Base-by-base conservation (phyloP, 2,329 filamentous ascomycete species). In the Apiospora phragmitis region DNA sequence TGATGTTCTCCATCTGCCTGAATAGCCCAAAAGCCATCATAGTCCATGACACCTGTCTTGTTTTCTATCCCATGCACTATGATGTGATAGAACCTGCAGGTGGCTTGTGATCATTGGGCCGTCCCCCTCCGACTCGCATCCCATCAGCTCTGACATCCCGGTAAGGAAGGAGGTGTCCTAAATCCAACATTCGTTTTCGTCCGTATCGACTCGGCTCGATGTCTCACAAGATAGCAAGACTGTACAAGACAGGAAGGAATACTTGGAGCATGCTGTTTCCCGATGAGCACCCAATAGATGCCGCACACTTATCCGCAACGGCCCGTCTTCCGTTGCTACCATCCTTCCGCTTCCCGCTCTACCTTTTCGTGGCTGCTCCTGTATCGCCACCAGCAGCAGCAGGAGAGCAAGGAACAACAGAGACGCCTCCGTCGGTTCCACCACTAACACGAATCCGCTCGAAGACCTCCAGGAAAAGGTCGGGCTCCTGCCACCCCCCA, bases 401-500 rank as follows among this genome's bases (percentile, higher is more conserved):
- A 38, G 9, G 29, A 24, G 55, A 35, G 18, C 18, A 62, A n/a
- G 32, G 18, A 38, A 29, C 12, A 9, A 18, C 2, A n/a, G 4
- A 32, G 5, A 62, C 32, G 18, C 55, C 72, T 45, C 51, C 14
- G 21, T 55, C 65, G 66, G 32, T 67, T 47, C 43, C 71, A 51
- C 42, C 73, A 49, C 41, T 73, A 3, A 49, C 71, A 49, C 75
- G 70, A 24, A 92, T 83, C 77, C 86, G 84, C 73, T 91, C 87
- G 81, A 95, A 94, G 47, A 92, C 79, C 72, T 88, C 85, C 75
- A 91, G 82, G 79, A 94, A 94, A 0, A 90, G 85, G 62, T 85
- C 85, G 3, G 88, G 84, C 71, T 91, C 88, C 83, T 95, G 92
- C 70, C 91, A 92, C 0, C 93, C 93, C 11, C 91, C 90, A 24